Base-by-base conservation (phyloP, 306 rosid species). In the Quercus parvula region DNA sequence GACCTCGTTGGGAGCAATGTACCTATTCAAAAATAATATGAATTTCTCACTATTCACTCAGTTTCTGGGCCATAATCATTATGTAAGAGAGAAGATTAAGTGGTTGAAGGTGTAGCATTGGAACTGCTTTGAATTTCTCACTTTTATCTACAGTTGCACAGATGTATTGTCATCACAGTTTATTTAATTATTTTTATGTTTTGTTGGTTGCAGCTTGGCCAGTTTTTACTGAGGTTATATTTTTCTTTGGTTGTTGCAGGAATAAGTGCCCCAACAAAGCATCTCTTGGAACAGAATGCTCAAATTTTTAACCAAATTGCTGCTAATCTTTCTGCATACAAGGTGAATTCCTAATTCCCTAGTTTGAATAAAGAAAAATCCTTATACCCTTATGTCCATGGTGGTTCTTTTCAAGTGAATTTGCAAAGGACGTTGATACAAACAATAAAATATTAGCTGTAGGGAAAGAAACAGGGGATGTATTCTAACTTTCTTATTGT, bases 211-310 rank as follows among this genome's bases (percentile, higher is more conserved):
- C 59, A 6, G 55, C 15, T 18, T 3, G 2, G 44, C 70, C 30
- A 19, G 49, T 27, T 56, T 28, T 24, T 63, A 74, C 83, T 79
- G 82, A 79, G 68, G 64, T 58, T 77, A 73, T 44, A 66, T 80
- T 10, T 67, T 84, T 85, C 74, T 76, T 80, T 85, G 77, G 41
- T 79, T 51, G 66, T 75, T 74, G 86, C 91, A 86, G 99, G 94
- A 80, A 76, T 89, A 56, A 88, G 88, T 85, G 85, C 89, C 61
- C 81, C 91, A 51, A 70, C 92, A 86, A 94, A 79, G 79, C 94
- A 89, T 83, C 92, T 90, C 56, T 81, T 95, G 92, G 97, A 95
- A 80, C 98, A 88, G 87, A 95, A 95, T 88, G 86, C 92, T 74
- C 96, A 86, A 79, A 90, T 90, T 71, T 91, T 93, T 76, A 86